These are phyloP conservation scores for Blastobotrys malaysiensis DNA, from an alignment of 1,139 yeast genomes.

Conservation along the genomic window DNA sequence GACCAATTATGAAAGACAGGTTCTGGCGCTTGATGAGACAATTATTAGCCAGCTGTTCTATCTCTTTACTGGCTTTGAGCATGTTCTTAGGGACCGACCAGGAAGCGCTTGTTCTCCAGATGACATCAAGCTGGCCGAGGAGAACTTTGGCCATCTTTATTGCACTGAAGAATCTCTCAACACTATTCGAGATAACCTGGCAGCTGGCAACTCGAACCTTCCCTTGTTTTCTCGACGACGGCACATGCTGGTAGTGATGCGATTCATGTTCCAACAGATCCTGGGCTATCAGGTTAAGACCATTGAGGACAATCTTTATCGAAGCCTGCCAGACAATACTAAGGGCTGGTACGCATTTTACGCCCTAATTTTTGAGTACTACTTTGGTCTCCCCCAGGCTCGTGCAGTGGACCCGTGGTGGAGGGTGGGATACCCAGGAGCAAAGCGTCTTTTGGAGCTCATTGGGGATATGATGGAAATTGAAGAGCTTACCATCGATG, in stretches of 20 bases:
- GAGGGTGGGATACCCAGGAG: background rate
- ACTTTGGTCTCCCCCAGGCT: background rate
- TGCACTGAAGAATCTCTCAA: background rate
- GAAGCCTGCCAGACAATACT: background rate
- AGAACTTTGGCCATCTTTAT: background rate
- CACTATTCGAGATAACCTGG: background rate
- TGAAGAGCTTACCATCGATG: background rate
- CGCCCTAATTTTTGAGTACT: background rate
- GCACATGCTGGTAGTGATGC: background rate
- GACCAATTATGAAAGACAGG: background rate
- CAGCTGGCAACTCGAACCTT: background rate
- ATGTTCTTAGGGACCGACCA: background rate
- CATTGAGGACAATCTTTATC: background rate
- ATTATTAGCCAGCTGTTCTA: background rate
- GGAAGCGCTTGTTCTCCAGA: background rate
- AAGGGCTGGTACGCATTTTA: background rate
- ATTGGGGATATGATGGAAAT: background rate
- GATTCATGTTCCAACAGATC: background rate
- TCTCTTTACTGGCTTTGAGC: background rate
- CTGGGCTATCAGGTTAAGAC: background rate
- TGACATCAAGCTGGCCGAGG: background rate
- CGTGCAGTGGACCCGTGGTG: background rate
- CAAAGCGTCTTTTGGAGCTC: background rate
- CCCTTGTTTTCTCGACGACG: background rate
- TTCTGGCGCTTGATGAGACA: background rate